Conservation (phyloP, 2,329 filamentous ascomycete genomes). For the Xylariaceae sp. region DNA sequence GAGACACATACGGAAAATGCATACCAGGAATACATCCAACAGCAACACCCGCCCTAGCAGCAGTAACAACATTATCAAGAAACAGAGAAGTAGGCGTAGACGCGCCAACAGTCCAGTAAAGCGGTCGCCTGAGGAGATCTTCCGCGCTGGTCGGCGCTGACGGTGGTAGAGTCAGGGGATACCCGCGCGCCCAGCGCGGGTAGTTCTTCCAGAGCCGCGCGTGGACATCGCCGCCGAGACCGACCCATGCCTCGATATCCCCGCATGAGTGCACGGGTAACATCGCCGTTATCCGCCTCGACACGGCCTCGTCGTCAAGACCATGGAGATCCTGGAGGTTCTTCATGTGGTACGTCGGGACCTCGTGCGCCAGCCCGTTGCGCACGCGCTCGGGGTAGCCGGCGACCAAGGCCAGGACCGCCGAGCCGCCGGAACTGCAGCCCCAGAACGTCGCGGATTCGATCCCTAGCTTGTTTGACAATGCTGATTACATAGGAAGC, state of each 20-base stretch:
- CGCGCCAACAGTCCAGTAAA: conserved; percentile 19
- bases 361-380: conserved; percentile 18
- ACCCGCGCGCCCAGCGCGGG: conserved; percentile 18
- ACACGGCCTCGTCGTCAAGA: conserved; percentile 16
- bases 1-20: conserved; percentile 19
- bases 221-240: conserved; percentile 12
- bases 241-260: conserved; percentile 13
- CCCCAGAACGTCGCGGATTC: conserved; percentile 20
- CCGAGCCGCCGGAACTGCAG: conserved; percentile 18
- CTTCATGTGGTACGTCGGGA: conserved; percentile 11
- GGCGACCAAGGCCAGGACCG: conserved; percentile 13
- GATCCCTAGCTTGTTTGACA: conserved; percentile 17
- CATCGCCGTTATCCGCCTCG: neutral
- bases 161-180: conserved; percentile 13
- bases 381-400: conserved; percentile 19
- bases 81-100: conserved; percentile 11
- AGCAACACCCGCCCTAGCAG: conserved; percentile 15
- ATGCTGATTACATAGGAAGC: conserved; percentile 19
- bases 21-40: conserved; percentile 13
- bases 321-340: conserved; percentile 7
- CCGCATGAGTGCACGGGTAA: conserved; percentile 3
- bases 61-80: conserved; percentile 18
- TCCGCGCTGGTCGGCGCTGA: conserved; percentile 8
- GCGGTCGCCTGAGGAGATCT: conserved; percentile 10
- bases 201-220: conserved; percentile 20